Conservation (phyloP, 2,329 filamentous ascomycete species). For the Microdochium nivale region DNA sequence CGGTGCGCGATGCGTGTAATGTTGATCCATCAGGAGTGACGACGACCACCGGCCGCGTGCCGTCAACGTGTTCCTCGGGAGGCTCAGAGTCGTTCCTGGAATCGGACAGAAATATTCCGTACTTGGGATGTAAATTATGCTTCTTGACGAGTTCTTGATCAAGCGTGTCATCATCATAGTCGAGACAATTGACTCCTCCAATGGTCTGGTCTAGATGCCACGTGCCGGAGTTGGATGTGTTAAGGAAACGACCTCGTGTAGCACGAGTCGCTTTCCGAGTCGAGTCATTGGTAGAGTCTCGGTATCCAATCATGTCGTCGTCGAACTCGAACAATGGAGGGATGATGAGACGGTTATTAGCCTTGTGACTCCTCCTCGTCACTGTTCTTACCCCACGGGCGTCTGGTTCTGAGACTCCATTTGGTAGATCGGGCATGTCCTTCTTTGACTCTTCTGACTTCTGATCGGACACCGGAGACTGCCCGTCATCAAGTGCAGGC, state of each 20-base stretch:
- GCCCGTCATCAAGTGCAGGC: conserved; percentile 10
- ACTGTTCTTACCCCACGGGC: conserved; percentile 42
- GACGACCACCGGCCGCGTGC: conserved; percentile 38
- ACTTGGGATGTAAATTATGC: conserved; percentile 42
- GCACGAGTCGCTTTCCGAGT: conserved; percentile 42
- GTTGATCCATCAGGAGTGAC: conserved; percentile 38
- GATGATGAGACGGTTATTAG: conserved; percentile 45
- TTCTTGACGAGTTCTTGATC: conserved; percentile 40
- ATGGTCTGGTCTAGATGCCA: conserved; percentile 47
- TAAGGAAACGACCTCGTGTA: conserved; percentile 44
- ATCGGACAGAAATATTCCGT: conserved; percentile 40
- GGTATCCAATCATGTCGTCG: conserved; percentile 48
- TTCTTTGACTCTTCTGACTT: conserved; percentile 12
- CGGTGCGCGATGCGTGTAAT: conserved; percentile 37
- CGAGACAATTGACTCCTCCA: conserved; percentile 42
- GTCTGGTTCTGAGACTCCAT: conserved; percentile 37
- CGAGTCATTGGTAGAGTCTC: conserved; percentile 48
- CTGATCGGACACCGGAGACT: conserved; percentile 12
- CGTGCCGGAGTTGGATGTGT: conserved; percentile 43
- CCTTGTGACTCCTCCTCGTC: conserved; percentile 27
- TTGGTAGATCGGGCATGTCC: conserved; percentile 25
- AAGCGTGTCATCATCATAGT: conserved; percentile 38
- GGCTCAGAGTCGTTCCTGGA: conserved; percentile 36
- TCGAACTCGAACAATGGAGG: conserved; percentile 39
- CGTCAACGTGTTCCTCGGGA: conserved; percentile 30